Conservation (phyloP, 1,139 yeast genomes). For the Scheffersomyces illinoinensis region DNA sequence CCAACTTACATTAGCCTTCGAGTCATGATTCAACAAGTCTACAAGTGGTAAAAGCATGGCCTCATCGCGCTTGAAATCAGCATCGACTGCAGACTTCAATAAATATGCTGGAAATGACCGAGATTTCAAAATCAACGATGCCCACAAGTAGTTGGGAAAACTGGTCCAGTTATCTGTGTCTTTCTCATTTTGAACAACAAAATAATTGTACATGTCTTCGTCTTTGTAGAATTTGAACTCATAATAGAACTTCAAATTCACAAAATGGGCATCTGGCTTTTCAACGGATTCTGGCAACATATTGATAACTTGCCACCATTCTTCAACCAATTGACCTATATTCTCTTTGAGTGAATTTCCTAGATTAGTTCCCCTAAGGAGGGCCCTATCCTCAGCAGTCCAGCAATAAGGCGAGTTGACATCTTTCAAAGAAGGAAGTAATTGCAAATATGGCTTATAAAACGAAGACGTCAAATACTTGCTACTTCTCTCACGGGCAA, state of each 20-base stretch:
- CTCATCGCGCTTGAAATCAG: constrained; percentile 36
- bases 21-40: constrained; percentile 75
- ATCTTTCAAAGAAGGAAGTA: constrained; percentile 54
- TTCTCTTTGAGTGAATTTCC: constrained; percentile 45
- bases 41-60: constrained; percentile 77
- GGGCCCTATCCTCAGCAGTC: constrained; percentile 49
- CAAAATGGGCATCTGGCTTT: constrained; percentile 37
- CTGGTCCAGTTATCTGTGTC: constrained; percentile 54
- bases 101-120: constrained; percentile 76
- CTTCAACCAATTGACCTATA: constrained; percentile 39
- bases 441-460: constrained; percentile 52
- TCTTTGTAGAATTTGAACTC: constrained; percentile 47
- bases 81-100: constrained; percentile 22
- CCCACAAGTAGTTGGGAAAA: constrained; percentile 73
- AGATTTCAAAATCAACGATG: constrained; percentile 66
- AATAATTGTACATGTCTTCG: constrained; percentile 33
- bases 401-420: constrained; percentile 67
- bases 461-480: constrained; percentile 18
- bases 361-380: constrained; percentile 64
- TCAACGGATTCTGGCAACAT: constrained; percentile 31
- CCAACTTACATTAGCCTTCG: constrained; percentile 70
- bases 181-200: constrained; percentile 15
- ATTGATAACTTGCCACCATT: constrained; percentile 50
- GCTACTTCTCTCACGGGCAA: constrained; percentile 37
- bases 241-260: constrained; percentile 48